phyloP scores from a whole-genome alignment of 345 rosid genomes.

The Citrus unshiu region DNA sequence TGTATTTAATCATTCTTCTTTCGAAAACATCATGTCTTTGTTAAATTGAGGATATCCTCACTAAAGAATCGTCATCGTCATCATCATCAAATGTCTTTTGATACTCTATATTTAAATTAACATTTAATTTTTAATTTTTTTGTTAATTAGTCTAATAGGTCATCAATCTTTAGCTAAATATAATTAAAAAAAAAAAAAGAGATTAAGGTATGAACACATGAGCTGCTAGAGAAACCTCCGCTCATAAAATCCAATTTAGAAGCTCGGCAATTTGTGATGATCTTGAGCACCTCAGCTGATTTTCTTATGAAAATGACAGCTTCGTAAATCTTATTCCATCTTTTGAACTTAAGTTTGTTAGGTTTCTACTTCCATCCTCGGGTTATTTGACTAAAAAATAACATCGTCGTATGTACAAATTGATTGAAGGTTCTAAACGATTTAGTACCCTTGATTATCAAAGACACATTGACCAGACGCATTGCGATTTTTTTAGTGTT shows the following conservation, averaged over 20 bases:
- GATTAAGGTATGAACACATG: background rate
- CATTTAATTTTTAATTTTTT: no score
- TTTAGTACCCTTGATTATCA: background rate
- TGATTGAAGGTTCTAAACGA: background rate
- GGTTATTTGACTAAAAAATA: background rate
- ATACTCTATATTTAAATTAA: no score
- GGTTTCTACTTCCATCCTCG: background rate
- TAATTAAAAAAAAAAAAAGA: background rate
- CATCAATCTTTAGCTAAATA: no score
- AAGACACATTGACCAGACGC: background rate
- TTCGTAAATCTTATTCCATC: background rate
- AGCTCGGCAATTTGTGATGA: background rate
- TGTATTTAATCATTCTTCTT: no score
- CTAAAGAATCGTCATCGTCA: no score
- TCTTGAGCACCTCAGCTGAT: no score
- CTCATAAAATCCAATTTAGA: background rate
- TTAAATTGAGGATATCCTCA: no score
- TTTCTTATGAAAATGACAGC: no score
- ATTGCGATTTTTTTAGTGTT: no score
- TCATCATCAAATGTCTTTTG: no score
- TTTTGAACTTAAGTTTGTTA: background rate
- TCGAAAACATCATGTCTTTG: no score
- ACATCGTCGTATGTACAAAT: background rate
- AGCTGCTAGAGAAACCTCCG: background rate
- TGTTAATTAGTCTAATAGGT: no score